Evolutionary conservation across 2,329 filamentous ascomycete genomes (phyloP).

Genomic region (Metarhizium guizhouense): DNA sequence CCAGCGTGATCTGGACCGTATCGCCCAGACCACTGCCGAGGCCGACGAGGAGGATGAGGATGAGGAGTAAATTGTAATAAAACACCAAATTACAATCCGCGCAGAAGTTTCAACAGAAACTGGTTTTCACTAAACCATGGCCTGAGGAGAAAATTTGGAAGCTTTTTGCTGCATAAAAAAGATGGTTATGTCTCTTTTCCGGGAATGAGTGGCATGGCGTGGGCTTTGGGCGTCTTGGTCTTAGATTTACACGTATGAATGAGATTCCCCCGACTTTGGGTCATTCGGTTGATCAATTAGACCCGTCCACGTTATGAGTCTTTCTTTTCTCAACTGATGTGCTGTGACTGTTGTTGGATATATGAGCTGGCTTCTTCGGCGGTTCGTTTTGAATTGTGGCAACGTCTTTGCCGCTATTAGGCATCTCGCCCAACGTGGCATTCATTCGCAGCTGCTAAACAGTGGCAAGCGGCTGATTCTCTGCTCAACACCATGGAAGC

Average conservation of each 20-base stretch:
- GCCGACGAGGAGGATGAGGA: constrained; percentile 60
- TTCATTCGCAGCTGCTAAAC: too few species aligned
- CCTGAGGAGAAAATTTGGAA: constrained; percentile 12
- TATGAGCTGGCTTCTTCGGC: neutral
- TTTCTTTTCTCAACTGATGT: neutral
- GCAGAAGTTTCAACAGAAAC: neutral
- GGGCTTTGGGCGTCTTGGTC: constrained; percentile 29
- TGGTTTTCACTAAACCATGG: neutral
- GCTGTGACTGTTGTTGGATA: neutral
- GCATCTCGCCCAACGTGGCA: too few species aligned
- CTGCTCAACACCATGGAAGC: too few species aligned
- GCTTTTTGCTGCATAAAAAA: constrained; percentile 10
- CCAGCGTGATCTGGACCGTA: constrained; percentile 98
- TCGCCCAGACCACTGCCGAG: constrained; percentile 72
- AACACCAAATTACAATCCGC: too few species aligned
- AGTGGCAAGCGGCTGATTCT: too few species aligned
- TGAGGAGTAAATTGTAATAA: constrained; percentile 48
- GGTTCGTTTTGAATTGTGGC: too few species aligned
- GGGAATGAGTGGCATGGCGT: constrained; percentile 2
- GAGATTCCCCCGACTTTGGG: constrained; percentile 27
- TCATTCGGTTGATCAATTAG: constrained; percentile 27
- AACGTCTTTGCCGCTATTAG: too few species aligned
- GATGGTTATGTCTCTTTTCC: constrained; percentile 13
- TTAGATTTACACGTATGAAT: constrained; percentile 31
- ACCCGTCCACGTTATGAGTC: constrained; percentile 16